A percentile compares a stretch with the other conserved stretches of the same genome.
phyloP scores from a whole-genome alignment of 768 basidiomycete species.

The Daedaleopsis nitida region DNA sequence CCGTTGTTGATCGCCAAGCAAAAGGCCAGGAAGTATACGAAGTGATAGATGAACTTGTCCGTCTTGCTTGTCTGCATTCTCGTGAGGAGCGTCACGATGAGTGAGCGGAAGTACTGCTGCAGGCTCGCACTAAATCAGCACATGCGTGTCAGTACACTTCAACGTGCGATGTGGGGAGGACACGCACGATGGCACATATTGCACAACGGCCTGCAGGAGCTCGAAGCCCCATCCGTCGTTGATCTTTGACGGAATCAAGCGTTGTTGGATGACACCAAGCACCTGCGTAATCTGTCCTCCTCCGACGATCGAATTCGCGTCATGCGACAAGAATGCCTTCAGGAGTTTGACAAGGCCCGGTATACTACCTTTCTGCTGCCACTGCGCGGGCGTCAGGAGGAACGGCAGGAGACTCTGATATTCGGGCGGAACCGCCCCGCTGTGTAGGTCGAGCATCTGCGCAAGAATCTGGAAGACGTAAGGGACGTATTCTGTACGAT shows the following conservation, averaged over 20 bases:
- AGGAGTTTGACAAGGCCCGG: slow-evolving; percentile 90
- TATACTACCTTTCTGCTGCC: slow-evolving; percentile 94
- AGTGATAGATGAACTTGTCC: slow-evolving; percentile 81
- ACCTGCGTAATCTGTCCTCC: slow-evolving; percentile 75
- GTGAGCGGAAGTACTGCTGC: slow-evolving; percentile 71
- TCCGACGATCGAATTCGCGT: slow-evolving; percentile 64
- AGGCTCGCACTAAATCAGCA: slow-evolving; percentile 52
- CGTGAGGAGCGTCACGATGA: slow-evolving; percentile 78
- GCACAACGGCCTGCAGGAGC: slow-evolving; percentile 76
- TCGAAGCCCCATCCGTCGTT: slow-evolving; percentile 95
- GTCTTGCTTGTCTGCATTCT: slow-evolving; percentile 89
- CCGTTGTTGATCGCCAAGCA: slow-evolving; percentile 73
- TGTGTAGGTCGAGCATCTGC: slow-evolving; percentile 90
- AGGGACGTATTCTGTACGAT: slow-evolving; percentile 82
- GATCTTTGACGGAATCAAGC: slow-evolving; percentile 81
- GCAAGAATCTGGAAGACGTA: slow-evolving; percentile 97
- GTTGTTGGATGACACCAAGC: slow-evolving; percentile 87
- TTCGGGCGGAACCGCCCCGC: slow-evolving; percentile 61
- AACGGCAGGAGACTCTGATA: slow-evolving; percentile 82
- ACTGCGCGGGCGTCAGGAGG: slow-evolving; percentile 80
- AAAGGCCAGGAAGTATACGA: slow-evolving; percentile 78
- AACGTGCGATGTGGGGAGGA: background rate
- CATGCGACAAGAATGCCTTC: slow-evolving; percentile 79
- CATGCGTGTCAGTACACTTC: background rate
- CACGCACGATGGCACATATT: slow-evolving; percentile 72